A percentile compares a stretch with the other conserved stretches of the same genome.
Conservation (phyloP, 164 flowering plant genomes). For the Umbellularia californica region DNA sequence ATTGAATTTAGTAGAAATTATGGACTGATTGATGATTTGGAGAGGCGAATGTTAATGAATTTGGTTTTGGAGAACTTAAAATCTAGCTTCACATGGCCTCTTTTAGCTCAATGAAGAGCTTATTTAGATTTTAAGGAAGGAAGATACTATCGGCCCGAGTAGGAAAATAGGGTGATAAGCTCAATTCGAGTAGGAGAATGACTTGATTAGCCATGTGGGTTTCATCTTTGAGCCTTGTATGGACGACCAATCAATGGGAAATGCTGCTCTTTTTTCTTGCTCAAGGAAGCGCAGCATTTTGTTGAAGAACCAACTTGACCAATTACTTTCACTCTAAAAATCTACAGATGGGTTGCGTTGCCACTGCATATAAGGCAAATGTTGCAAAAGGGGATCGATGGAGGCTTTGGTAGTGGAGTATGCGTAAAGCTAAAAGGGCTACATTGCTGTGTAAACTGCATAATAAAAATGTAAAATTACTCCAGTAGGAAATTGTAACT, state of each 20-base stretch:
- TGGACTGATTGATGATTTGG: slow-evolving; percentile 1
- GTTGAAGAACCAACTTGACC: neutral
- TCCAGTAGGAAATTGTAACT: too few relatives aligned
- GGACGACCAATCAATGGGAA: neutral
- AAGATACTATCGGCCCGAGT: neutral
- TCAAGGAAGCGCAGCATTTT: neutral
- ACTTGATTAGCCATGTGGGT: too few relatives aligned
- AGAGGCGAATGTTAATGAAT: neutral
- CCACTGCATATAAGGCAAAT: too few relatives aligned
- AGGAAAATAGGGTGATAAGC: neutral
- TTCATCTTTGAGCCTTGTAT: neutral
- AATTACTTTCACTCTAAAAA: neutral
- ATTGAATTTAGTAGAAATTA: neutral
- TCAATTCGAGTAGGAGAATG: neutral
- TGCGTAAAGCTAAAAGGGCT: too few relatives aligned
- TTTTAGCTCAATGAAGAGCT: neutral
- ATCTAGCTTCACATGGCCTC: neutral
- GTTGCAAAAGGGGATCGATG: too few relatives aligned
- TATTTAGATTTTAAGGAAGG: neutral
- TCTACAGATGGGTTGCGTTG: neutral
- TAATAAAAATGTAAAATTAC: too few relatives aligned
- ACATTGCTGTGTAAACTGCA: too few relatives aligned
- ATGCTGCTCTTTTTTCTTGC: neutral
- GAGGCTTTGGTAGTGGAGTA: too few relatives aligned
- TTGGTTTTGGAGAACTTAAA: neutral